phyloP scores from a whole-genome alignment of 2,329 filamentous ascomycete genomes.

The Calycina herbarum region DNA sequence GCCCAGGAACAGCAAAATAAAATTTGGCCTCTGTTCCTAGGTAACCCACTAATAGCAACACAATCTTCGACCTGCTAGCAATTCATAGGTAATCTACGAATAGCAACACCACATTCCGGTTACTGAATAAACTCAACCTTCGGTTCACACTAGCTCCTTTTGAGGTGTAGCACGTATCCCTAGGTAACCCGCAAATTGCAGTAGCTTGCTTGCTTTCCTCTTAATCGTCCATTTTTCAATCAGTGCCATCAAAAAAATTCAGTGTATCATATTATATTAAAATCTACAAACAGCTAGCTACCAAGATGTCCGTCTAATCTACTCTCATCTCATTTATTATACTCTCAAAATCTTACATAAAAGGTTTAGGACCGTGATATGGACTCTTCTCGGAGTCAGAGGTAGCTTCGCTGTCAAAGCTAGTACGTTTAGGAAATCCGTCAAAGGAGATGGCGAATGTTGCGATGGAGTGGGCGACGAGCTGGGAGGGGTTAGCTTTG shows the following conservation, averaged over 20 bases:
- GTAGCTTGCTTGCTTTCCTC: no score
- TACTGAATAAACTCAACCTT: no score
- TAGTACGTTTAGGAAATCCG: conserved; percentile 59
- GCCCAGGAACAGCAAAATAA: no score
- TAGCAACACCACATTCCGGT: no score
- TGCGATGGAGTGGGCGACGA: conserved; percentile 70
- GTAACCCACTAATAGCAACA: no score
- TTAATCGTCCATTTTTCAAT: neutral
- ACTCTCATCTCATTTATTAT: neutral
- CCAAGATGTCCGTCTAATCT: neutral
- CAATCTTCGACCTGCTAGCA: no score
- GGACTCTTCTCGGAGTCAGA: neutral
- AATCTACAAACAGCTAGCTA: neutral
- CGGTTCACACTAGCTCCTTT: no score
- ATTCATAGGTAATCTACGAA: no score
- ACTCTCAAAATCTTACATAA: neutral
- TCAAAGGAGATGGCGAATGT: conserved; percentile 66
- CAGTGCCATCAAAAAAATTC: neutral
- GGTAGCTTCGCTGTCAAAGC: conserved; percentile 27
- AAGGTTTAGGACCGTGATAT: neutral
- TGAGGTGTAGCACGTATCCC: no score
- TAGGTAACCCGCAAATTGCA: no score
- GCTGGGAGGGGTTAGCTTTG: neutral
- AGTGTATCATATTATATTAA: neutral
- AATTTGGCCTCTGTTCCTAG: no score